Conservation (phyloP, 2,329 filamentous ascomycete genomes). For the Colletotrichum filicis region DNA sequence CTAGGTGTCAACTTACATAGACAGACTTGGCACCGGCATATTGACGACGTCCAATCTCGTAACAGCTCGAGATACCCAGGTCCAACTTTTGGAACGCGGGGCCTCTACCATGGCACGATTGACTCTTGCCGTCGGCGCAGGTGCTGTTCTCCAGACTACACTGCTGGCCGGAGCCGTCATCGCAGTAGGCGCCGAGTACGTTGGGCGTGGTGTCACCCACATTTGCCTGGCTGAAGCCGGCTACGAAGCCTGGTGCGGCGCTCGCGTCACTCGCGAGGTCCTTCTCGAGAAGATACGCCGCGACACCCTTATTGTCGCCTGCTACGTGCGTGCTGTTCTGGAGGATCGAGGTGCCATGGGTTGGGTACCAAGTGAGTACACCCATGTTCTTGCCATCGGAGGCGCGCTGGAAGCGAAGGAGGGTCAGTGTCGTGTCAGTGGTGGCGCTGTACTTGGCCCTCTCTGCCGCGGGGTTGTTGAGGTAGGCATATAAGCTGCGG, state of each 20-base stretch:
- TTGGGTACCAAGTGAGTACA: conserved; percentile 89
- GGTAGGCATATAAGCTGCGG: conserved; percentile 87
- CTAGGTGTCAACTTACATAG: conserved; percentile 50
- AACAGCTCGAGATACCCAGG: conserved; percentile 78
- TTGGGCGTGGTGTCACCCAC: conserved; percentile 94
- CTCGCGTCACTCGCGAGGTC: conserved; percentile 64
- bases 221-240: conserved; percentile 91
- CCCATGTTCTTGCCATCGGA: conserved; percentile 82
- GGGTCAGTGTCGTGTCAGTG: conserved; percentile 71
- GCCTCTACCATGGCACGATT: conserved; percentile 79
- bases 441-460: conserved; percentile 71
- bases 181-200: conserved; percentile 87
- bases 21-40: conserved; percentile 65
- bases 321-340: conserved; percentile 92
- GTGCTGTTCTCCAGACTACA: conserved; percentile 87
- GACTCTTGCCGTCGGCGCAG: conserved; percentile 75
- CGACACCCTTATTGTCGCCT: conserved; percentile 97
- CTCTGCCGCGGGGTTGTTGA: conserved; percentile 84
- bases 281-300: conserved; percentile 85
- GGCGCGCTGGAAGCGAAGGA: conserved; percentile 80
- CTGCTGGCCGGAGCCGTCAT: conserved; percentile 79
- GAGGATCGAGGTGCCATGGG: conserved; percentile 90
- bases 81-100: conserved; percentile 76
- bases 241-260: conserved; percentile 78
- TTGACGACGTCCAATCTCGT: conserved; percentile 81